Percentiles rank a stretch among this genome's conserved stretches.
phyloP scores from a whole-genome alignment of 1,284 basidiomycete genomes.

The Sporisorium graminicola region DNA sequence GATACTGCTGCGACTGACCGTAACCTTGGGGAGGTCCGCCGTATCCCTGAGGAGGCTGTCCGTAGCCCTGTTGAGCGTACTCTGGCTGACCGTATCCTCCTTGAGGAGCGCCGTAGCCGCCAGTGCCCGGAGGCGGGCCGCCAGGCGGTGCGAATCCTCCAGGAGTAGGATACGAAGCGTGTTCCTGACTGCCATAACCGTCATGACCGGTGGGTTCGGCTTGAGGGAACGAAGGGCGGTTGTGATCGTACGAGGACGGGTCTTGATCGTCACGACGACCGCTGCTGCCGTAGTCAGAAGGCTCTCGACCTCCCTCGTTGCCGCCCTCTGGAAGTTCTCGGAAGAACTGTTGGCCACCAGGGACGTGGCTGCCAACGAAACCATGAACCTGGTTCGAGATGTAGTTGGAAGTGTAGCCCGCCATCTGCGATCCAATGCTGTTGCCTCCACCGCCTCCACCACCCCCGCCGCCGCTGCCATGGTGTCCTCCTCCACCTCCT shows the following conservation, averaged over 20 bases:
- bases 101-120: constrained; percentile 28
- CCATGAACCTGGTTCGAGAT: constrained; percentile 47
- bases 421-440: constrained; percentile 47
- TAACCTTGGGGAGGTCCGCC: constrained; percentile 11
- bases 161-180: constrained; percentile 9
- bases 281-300: constrained; percentile 3
- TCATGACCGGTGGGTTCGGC: constrained; percentile 40
- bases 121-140: constrained; percentile 24
- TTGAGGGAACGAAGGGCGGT: constrained; percentile 40
- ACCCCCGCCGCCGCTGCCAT: constrained; percentile 10
- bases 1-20: constrained; percentile 27
- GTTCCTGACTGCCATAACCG: constrained; percentile 16
- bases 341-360: constrained; percentile 38
- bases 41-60: constrained; percentile 16
- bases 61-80: constrained; percentile 25
- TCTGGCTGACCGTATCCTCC: constrained; percentile 18
- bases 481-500: neutral
- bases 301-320: constrained; percentile 1
- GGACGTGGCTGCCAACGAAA: constrained; percentile 37
- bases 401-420: constrained; percentile 45
- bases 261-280: constrained; percentile 17
- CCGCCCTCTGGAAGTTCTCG: constrained; percentile 31
- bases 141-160: constrained; percentile 25
- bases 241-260: constrained; percentile 22
- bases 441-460: constrained; percentile 31